Evolutionary conservation across 2,329 filamentous ascomycete species (phyloP).

Genomic region (Fusarium sp.): DNA sequence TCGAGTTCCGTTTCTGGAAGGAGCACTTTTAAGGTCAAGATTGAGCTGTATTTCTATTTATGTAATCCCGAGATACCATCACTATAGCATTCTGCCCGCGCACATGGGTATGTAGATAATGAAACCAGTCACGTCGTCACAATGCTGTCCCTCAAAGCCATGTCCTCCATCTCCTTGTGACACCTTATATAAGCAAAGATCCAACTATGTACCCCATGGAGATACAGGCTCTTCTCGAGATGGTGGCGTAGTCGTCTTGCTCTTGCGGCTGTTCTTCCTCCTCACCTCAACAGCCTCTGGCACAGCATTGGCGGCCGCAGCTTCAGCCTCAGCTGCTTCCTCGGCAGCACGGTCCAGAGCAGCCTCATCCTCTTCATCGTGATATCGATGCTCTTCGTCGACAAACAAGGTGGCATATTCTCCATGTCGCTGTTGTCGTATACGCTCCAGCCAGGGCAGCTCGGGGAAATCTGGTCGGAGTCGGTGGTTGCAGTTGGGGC

Average conservation of each 20-base stretch:
- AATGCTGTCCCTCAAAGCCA: neutral
- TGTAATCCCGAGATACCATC: slow-evolving; percentile 38
- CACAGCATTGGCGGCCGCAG: neutral
- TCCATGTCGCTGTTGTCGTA: slow-evolving; percentile 29
- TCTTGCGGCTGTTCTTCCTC: slow-evolving; percentile 39
- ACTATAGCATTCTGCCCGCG: slow-evolving; percentile 17
- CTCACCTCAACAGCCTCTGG: slow-evolving; percentile 39
- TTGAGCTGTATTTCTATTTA: slow-evolving; percentile 25
- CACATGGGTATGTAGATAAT: slow-evolving; percentile 13
- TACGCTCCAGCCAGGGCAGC: slow-evolving; percentile 47
- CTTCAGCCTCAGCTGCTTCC: slow-evolving; percentile 14
- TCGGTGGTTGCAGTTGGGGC: slow-evolving; percentile 51
- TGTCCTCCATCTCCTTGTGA: neutral
- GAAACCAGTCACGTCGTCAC: slow-evolving; percentile 2
- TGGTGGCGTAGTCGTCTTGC: slow-evolving; percentile 34
- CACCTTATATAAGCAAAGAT: neutral
- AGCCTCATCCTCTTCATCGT: slow-evolving; percentile 40
- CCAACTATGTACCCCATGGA: slow-evolving; percentile 28
- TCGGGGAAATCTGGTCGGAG: slow-evolving; percentile 51
- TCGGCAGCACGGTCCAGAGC: slow-evolving; percentile 1
- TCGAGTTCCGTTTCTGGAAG: slow-evolving; percentile 98
- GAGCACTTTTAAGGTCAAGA: slow-evolving; percentile 73
- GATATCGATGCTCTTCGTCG: slow-evolving; percentile 42
- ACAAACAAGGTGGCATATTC: slow-evolving; percentile 37
- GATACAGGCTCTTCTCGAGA: slow-evolving; percentile 33